phyloP scores from a whole-genome alignment of 192 early-diverging fungal species.

The Diversispora eburnea region DNA sequence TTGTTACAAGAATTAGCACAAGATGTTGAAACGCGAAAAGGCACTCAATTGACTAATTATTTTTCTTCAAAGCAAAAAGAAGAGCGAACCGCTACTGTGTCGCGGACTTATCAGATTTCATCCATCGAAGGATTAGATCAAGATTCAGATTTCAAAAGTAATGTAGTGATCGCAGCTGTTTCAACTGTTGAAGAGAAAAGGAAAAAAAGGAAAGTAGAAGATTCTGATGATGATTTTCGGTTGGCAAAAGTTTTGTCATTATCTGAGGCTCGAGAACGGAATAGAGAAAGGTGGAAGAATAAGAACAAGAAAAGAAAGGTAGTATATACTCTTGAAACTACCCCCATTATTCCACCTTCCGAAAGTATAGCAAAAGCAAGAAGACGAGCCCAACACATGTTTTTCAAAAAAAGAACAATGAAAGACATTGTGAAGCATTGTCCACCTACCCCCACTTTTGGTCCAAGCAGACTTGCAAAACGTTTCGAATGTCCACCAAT shows the following conservation, averaged over 20 bases:
- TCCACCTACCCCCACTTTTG: background rate
- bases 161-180: background rate
- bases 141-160: constrained; percentile 10
- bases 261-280: background rate
- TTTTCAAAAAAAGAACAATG: background rate
- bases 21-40: background rate
- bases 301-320: background rate
- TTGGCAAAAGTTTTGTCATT: background rate
- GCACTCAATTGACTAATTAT: background rate
- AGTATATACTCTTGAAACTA: constrained; percentile 4
- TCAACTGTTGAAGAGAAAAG: constrained; percentile 1
- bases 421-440: background rate
- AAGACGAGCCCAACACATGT: background rate
- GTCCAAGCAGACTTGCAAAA: background rate
- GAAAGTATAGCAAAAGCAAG: background rate
- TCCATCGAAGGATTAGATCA: background rate
- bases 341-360: background rate
- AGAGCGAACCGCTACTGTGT: background rate
- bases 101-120: background rate
- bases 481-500: background rate
- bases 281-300: too few relatives aligned
- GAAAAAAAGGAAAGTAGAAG: background rate
- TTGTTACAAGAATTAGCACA: background rate
- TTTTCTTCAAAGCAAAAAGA: background rate
- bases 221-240: constrained; percentile 4